These are phyloP conservation scores for Pelargonium australe DNA, from an alignment of 441 rosid species.

Conservation along the genomic window DNA sequence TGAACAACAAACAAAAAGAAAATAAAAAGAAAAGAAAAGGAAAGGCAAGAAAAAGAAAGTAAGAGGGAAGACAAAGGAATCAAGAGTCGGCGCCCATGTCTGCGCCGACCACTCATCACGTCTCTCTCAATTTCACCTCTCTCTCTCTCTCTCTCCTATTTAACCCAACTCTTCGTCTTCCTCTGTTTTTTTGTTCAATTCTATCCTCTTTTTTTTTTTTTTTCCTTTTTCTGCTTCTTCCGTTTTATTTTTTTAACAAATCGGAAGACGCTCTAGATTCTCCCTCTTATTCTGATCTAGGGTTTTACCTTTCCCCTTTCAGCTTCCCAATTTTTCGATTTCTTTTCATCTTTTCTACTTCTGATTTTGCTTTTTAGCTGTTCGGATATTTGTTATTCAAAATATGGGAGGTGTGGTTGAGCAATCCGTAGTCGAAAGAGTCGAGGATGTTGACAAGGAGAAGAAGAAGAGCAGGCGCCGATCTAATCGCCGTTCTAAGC, in stretches of 20 bases:
- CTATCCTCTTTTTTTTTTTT: too few relatives aligned
- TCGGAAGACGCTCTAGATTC: conserved; percentile 1
- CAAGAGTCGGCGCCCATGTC: conserved; percentile 67
- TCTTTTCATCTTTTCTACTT: not conserved
- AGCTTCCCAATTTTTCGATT: not conserved
- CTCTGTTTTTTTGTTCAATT: not conserved
- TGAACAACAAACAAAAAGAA: too few relatives aligned
- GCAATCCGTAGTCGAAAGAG: conserved; percentile 37
- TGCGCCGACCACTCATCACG: conserved; percentile 61
- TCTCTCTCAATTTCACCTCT: conserved; percentile 18
- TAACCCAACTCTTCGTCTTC: not conserved
- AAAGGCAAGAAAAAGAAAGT: not conserved
- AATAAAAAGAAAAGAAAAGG: not conserved
- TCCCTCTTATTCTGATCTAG: conserved; percentile 10
- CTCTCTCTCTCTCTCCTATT: conserved; percentile 8
- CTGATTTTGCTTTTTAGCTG: not conserved
- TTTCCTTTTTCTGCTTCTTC: not conserved
- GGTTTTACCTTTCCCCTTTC: not conserved
- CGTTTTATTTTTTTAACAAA: not conserved
- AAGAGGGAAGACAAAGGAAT: conserved; percentile 35
- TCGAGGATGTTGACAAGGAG: conserved; percentile 56
- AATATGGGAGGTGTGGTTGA: conserved; percentile 38
- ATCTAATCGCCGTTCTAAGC: conserved; percentile 60
- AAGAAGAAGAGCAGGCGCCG: conserved; percentile 63
- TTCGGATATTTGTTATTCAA: not conserved